These are phyloP conservation scores for Fagopyrum tataricum DNA, from an alignment of 148 eudicot genomes.

Conservation along the genomic window DNA sequence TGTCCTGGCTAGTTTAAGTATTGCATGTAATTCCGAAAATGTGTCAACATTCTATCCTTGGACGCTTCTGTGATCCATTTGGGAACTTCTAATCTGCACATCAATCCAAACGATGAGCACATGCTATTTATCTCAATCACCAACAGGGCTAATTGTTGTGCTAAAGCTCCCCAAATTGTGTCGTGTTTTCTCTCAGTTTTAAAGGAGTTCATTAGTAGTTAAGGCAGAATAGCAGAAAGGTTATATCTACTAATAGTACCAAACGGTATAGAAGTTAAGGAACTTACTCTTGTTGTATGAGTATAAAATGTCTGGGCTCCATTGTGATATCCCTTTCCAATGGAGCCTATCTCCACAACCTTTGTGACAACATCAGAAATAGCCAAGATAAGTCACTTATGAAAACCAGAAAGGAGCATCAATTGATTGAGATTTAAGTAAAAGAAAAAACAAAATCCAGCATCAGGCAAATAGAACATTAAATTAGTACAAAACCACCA, in stretches of 20 bases:
- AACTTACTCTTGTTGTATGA: constrained; percentile 69
- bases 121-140: neutral
- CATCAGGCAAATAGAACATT: neutral
- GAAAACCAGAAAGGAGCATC: constrained; percentile 1
- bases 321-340: constrained; percentile 62
- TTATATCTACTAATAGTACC: neutral
- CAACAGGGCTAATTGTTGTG: neutral
- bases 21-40: no score
- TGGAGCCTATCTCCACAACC: constrained; percentile 93
- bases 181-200: neutral
- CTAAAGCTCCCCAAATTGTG: neutral
- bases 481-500: neutral
- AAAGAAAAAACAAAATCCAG: neutral
- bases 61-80: neutral
- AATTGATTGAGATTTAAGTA: neutral
- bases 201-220: neutral
- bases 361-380: constrained; percentile 23
- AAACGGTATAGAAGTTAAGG: neutral
- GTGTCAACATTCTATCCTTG: neutral
- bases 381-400: neutral
- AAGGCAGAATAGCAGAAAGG: neutral
- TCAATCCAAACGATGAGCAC: neutral
- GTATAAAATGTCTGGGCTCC: constrained; percentile 56
- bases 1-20: neutral
- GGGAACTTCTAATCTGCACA: neutral